Conservation (phyloP, 805 yeast species). For the Komagataella populi region DNA sequence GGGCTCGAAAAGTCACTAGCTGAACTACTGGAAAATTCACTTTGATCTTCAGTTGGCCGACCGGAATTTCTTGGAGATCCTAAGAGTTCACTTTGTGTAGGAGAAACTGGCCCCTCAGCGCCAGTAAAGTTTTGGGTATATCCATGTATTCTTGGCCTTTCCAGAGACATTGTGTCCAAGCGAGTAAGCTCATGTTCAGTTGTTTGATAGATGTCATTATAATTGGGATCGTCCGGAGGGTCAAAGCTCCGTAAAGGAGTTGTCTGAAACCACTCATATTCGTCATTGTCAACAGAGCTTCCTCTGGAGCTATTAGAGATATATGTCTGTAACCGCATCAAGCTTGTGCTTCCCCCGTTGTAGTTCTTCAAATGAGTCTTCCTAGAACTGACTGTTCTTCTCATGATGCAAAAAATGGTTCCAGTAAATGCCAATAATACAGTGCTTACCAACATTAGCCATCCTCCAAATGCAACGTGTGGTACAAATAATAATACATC, state of each 20-base stretch:
- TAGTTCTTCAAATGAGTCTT: slow-evolving; percentile 5
- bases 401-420: slow-evolving; percentile 55
- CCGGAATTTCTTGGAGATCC: neutral
- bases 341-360: neutral
- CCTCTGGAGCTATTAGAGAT: neutral
- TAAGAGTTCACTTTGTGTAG: neutral
- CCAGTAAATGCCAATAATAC: slow-evolving; percentile 50
- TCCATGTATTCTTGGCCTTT: neutral
- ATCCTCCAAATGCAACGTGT: slow-evolving; percentile 69
- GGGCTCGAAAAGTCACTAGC: neutral
- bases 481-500: slow-evolving; percentile 73
- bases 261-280: neutral
- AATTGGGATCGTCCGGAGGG: neutral
- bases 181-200: neutral
- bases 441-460: slow-evolving; percentile 67
- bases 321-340: neutral
- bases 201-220: neutral
- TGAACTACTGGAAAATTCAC: neutral
- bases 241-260: neutral
- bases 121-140: neutral
- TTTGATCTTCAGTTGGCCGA: neutral
- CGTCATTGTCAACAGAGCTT: neutral
- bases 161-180: neutral
- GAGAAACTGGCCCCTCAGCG: neutral
- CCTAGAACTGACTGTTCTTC: slow-evolving; percentile 49